These are phyloP conservation scores for Colletotrichum lini DNA, from an alignment of 2,329 filamentous ascomycete genomes.

Conservation along the genomic window DNA sequence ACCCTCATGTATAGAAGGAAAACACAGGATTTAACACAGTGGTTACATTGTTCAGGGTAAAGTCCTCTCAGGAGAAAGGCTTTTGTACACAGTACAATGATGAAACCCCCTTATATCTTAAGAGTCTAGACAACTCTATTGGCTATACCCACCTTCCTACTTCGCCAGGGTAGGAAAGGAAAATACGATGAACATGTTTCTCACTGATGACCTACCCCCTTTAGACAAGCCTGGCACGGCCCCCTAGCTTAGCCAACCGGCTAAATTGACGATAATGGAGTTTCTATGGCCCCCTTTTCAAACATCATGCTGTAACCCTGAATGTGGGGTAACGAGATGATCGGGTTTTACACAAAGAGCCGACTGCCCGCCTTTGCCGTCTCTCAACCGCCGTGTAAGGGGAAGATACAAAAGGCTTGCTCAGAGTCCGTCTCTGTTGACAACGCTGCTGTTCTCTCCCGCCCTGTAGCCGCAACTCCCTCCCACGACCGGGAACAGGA, in stretches of 20 bases:
- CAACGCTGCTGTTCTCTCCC: not conserved
- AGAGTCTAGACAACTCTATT: no score
- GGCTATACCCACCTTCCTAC: no score
- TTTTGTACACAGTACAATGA: accelerated
- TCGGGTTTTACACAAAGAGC: constrained; percentile 22
- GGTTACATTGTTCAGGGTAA: no score
- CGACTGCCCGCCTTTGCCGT: not conserved
- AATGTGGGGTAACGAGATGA: constrained; percentile 34
- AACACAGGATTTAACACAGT: no score
- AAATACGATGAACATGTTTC: not conserved
- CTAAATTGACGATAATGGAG: constrained; percentile 22
- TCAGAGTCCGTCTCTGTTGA: not conserved
- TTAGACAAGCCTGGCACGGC: constrained; percentile 20
- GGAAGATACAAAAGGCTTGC: constrained; percentile 28
- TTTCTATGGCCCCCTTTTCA: not conserved
- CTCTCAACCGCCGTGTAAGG: not conserved
- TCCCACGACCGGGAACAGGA: not conserved
- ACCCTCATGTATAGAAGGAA: no score
- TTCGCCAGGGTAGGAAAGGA: no score
- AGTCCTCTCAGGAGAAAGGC: no score
- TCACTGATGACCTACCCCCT: no score
- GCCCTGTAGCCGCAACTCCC: not conserved
- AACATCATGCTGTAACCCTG: constrained; percentile 15
- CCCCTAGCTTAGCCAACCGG: constrained; percentile 16
- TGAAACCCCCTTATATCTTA: no score